phyloP scores from a whole-genome alignment of 768 basidiomycete genomes.

The Lactarius vividus region DNA sequence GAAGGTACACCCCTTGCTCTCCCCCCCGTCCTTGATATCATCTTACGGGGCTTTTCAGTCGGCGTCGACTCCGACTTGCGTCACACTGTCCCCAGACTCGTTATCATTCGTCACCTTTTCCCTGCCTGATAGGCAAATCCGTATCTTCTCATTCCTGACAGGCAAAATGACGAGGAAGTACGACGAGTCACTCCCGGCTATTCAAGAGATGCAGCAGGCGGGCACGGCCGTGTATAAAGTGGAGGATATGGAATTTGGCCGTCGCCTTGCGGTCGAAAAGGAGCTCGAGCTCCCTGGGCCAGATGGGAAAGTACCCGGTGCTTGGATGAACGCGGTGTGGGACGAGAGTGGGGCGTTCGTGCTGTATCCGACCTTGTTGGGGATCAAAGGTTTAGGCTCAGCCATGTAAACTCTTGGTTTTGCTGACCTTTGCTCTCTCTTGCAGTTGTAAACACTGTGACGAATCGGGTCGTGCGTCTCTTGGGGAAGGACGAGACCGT shows the following conservation, averaged over 20 bases:
- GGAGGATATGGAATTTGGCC: constrained; percentile 99
- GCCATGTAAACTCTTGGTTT: not conserved
- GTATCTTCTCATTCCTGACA: constrained; percentile 86
- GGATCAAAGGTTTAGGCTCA: constrained; percentile 75
- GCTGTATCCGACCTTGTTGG: constrained; percentile 88
- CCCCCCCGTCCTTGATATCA: not conserved
- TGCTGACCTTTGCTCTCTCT: constrained; percentile 3
- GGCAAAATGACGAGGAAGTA: constrained; percentile 92
- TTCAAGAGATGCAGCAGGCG: constrained; percentile 99
- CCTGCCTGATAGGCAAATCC: constrained; percentile 88
- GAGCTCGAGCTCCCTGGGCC: constrained; percentile 84
- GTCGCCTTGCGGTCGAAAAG: constrained; percentile 87
- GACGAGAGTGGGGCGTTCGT: constrained; percentile 96
- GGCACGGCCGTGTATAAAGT: constrained; percentile 89
- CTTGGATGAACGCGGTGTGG: constrained; percentile 92
- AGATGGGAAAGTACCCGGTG: constrained; percentile 67
- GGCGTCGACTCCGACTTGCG: constrained; percentile 87
- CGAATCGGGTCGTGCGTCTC: constrained; percentile 85
- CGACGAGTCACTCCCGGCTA: constrained; percentile 89
- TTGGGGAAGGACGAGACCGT: constrained; percentile 93
- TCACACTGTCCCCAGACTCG: constrained; percentile 87
- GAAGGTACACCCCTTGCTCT: constrained; percentile 55
- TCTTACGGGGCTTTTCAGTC: constrained; percentile 47
- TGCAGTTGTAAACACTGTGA: constrained; percentile 89
- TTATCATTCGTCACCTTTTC: constrained; percentile 93